phyloP scores from a whole-genome alignment of 2,329 filamentous ascomycete genomes.

The Phaeosphaeriaceae sp. region DNA sequence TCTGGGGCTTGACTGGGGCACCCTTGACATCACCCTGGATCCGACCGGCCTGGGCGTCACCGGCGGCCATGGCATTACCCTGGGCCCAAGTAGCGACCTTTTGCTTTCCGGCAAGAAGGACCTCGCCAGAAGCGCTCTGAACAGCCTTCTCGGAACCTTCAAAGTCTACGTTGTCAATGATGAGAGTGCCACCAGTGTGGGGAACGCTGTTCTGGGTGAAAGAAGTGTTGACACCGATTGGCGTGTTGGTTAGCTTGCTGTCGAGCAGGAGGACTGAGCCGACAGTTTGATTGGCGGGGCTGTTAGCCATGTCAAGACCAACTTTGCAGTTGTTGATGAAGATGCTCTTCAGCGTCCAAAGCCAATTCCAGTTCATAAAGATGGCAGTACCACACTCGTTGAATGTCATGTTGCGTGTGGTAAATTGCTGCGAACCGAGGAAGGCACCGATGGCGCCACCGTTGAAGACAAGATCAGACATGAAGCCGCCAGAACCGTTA shows the following conservation, averaged over 20 bases:
- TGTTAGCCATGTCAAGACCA: slow-evolving; percentile 58
- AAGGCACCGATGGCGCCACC: slow-evolving; percentile 66
- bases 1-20: slow-evolving; percentile 67
- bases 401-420: slow-evolving; percentile 58
- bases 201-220: slow-evolving; percentile 73
- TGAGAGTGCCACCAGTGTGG: slow-evolving; percentile 77
- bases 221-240: slow-evolving; percentile 76
- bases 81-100: slow-evolving; percentile 78
- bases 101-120: slow-evolving; percentile 72
- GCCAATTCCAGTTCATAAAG: slow-evolving; percentile 63
- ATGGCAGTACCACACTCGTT: slow-evolving; percentile 57
- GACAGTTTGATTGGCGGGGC: slow-evolving; percentile 72
- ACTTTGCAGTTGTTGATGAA: slow-evolving; percentile 55
- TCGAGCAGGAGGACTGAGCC: slow-evolving; percentile 86
- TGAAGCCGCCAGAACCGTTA: slow-evolving; percentile 65
- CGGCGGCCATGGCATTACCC: slow-evolving; percentile 72
- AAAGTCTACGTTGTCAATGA: slow-evolving; percentile 92
- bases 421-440: slow-evolving; percentile 70
- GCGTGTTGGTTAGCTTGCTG: slow-evolving; percentile 77
- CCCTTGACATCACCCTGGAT: slow-evolving; percentile 62
- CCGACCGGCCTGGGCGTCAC: slow-evolving; percentile 46
- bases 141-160: slow-evolving; percentile 72
- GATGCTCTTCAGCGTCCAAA: slow-evolving; percentile 56
- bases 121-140: slow-evolving; percentile 60
- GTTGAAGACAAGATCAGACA: slow-evolving; percentile 65